Base-by-base conservation (phyloP, 2,329 filamentous ascomycete genomes). In the Fusarium sp. region DNA sequence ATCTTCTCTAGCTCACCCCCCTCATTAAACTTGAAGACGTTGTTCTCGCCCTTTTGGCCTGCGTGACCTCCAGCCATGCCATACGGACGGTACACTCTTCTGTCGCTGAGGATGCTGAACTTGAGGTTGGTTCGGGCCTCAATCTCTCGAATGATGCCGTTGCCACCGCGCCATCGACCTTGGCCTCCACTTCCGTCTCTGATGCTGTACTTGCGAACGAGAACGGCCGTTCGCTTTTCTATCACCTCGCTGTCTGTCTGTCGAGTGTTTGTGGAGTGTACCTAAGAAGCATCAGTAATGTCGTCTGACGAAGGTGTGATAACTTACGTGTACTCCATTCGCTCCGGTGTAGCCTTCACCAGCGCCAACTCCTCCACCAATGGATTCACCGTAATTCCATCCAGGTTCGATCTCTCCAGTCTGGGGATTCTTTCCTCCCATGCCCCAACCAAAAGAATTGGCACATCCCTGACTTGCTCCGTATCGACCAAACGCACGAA, bases 371-470 rank as follows among this genome's bases (percentile, higher is more conserved):
- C 94, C 94, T 35, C 94, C 94, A 0, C 92, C 92, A 70, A 97
- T 95, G 4, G 94, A 96, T 82, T 96, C 94, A 81, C 96, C 95
- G 85, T 97, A 97, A 11, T 94, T 94, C 79, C 97, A 97, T 0
- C 94, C 94, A 5, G 77, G 90, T 92, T 50, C 37, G 10, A 73
- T 35, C 3, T 63, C 1, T 3, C 62, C 62, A 4, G 70, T 73
- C 3, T 30, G 78, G 0, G 76, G 68, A 15, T 82, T 76, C n/a
- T 67, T 68, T 0, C 80, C 81, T 7, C 79, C 81, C 69, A 81
- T 81, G n/a, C 78, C 80, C 73, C 81, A 84, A 4, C 81, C 81
- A 35, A 83, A 77, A 32, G 78, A 80, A 70, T 78, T 83, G 6
- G 78, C 77, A 61, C 80, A 82, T 0, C 81, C 81, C 52, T 82